Evolutionary conservation across 768 basidiomycete genomes (phyloP).

Genomic region (Leccinum boreale): DNA sequence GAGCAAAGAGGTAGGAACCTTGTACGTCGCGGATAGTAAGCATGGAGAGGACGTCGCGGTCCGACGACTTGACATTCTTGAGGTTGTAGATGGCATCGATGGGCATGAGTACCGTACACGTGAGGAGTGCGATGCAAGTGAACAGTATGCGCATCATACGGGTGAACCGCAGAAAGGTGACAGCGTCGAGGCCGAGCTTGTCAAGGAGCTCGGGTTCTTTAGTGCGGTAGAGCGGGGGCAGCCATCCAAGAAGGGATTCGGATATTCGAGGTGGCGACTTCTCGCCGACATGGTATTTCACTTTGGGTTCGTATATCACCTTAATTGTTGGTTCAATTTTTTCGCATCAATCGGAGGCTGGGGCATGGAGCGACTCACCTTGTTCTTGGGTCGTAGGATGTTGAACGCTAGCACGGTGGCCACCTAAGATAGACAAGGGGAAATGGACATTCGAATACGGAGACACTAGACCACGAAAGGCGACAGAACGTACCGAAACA

Average conservation of each 20-base stretch:
- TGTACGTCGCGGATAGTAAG: constrained; percentile 84
- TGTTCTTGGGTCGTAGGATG: constrained; percentile 83
- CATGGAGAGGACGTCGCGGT: constrained; percentile 67
- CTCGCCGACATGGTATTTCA: constrained; percentile 81
- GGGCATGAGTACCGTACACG: constrained; percentile 76
- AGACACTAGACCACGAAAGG: neutral
- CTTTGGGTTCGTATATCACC: constrained; percentile 92
- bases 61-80: constrained; percentile 45
- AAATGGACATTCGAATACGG: no score
- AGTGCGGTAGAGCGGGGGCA: constrained; percentile 77
- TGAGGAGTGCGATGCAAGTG: constrained; percentile 55
- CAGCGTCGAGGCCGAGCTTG: constrained; percentile 90
- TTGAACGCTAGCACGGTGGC: constrained; percentile 78
- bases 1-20: constrained; percentile 73
- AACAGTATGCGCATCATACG: constrained; percentile 81
- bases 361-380: constrained; percentile 39
- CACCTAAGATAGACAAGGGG: constrained; percentile 36
- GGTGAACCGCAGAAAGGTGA: constrained; percentile 87
- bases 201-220: constrained; percentile 88
- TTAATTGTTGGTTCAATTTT: constrained; percentile 24
- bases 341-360: neutral
- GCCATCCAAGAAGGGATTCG: constrained; percentile 84
- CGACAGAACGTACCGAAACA: constrained; percentile 58
- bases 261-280: constrained; percentile 80
- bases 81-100: constrained; percentile 86